Evolutionary conservation across 768 basidiomycete species (phyloP), one percentile per base, ranked within the genome.

Genomic region (Russula virescens): DNA sequence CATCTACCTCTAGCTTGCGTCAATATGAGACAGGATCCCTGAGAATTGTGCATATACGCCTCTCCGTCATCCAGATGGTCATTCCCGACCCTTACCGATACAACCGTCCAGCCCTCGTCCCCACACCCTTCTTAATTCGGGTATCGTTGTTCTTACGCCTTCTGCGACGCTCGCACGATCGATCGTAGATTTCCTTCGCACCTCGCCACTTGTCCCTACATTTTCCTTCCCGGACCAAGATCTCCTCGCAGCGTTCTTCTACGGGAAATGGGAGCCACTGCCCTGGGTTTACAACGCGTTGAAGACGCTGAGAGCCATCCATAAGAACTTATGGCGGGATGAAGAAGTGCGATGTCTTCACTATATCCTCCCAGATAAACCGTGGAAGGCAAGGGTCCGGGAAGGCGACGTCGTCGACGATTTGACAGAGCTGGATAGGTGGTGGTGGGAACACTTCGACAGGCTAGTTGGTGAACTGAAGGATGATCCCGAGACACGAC

Each of bases 181-280:
- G 9, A 79, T 98, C 62, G 70, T 78, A 38, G 69, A 80, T 48
- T 86, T 81, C 70, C 80, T 95, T 38, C 74, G 76, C 58, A 81
- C 76, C 5, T 83, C 81, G 10, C 81, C 83, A 3, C 76, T 79
- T 11, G 76, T 89, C 9, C 62, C 78, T 4, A 76, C 76, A 0
- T 86, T 81, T 77, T 73, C 72, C n/a, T 97, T 98, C 72, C 86
- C 93, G 1, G 96, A 99, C 73, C 96, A 99, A 73, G 96, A 99
- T 68, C 80, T 97, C 35, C 82, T 98, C 35, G 82, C 94, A 1
- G 82, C 80, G 35, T 83, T 85, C 70, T 98, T 96, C 77, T 74
- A 79, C 59, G 88, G 87, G 19, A 84, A 74, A 71, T 94, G 91
- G 90, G 80, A 77, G 57, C 86, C 90, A 5, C 74, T 96, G 45